Evolutionary conservation across 139 green algal genomes (phyloP).

Genomic region (Edaphochlamys debaryana): DNA sequence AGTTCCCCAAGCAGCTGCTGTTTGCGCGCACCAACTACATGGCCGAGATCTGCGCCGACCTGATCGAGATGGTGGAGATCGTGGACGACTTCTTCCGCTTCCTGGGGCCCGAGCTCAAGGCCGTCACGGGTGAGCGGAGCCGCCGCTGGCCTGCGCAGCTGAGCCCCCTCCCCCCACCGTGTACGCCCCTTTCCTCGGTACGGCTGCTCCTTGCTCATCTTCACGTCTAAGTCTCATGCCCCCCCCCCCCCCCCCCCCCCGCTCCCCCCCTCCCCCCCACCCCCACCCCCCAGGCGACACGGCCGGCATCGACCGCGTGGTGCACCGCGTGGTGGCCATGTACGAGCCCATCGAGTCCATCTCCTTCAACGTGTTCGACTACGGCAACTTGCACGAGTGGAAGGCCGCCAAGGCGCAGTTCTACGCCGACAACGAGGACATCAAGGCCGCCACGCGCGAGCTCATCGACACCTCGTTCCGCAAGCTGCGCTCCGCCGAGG

Average conservation of each 20-base stretch:
- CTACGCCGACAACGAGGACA: constrained; percentile 79
- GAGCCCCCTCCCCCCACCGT: neutral
- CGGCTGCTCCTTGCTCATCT: too few relatives aligned
- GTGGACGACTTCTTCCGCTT: constrained; percentile 93
- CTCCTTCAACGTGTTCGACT: constrained; percentile 84
- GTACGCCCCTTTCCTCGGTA: too few relatives aligned
- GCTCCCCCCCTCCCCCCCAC: too few relatives aligned
- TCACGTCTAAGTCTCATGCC: too few relatives aligned
- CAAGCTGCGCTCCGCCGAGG: constrained; percentile 86
- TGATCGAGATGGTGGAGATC: constrained; percentile 86
- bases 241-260: neutral
- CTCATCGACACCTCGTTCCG: constrained; percentile 95
- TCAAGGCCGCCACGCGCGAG: constrained; percentile 64
- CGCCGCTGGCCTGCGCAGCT: neutral
- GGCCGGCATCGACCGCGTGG: constrained; percentile 81
- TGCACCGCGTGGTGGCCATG: constrained; percentile 85
- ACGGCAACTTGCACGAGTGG: constrained; percentile 71
- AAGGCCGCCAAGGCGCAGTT: constrained; percentile 73
- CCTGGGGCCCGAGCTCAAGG: constrained; percentile 92
- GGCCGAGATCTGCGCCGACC: constrained; percentile 81
- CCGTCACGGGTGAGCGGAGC: constrained; percentile 83
- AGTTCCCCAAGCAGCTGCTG: constrained; percentile 89
- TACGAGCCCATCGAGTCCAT: constrained; percentile 75
- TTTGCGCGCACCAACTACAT: constrained; percentile 92
- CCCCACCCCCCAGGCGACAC: constrained; percentile 72